phyloP scores from a whole-genome alignment of 768 basidiomycete genomes.

The Agrocybe pediades region DNA sequence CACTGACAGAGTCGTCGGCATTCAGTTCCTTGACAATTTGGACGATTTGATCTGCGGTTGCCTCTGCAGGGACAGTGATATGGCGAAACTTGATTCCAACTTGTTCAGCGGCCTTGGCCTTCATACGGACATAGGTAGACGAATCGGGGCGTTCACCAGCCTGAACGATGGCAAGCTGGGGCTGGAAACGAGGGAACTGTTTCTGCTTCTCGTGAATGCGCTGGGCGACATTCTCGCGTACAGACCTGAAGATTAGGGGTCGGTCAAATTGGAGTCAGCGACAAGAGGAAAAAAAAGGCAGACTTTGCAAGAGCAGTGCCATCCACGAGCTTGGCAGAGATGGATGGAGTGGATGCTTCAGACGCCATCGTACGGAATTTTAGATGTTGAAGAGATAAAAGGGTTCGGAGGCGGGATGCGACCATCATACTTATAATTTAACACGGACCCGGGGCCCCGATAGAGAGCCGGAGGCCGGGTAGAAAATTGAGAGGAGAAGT shows the following conservation, averaged over 20 bases:
- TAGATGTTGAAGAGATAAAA: slow-evolving; percentile 40
- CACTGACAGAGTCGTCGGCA: slow-evolving; percentile 76
- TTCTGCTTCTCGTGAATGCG: slow-evolving; percentile 66
- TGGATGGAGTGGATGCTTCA: slow-evolving; percentile 19
- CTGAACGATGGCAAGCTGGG: slow-evolving; percentile 90
- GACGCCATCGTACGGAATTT: slow-evolving; percentile 35
- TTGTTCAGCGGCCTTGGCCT: slow-evolving; percentile 92
- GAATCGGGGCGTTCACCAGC: slow-evolving; percentile 93
- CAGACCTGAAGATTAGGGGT: slow-evolving; percentile 51
- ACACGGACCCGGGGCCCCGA: slow-evolving; percentile 19
- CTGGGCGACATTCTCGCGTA: slow-evolving; percentile 75
- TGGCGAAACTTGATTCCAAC: slow-evolving; percentile 89
- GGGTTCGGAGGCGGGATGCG: slow-evolving; percentile 18
- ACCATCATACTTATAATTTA: slow-evolving; percentile 15
- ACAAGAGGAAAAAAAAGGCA: slow-evolving; percentile 19
- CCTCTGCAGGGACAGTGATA: slow-evolving; percentile 67
- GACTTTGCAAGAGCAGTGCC: slow-evolving; percentile 87
- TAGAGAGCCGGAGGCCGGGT: slow-evolving; percentile 11
- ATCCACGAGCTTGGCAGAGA: slow-evolving; percentile 65
- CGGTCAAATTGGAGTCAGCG: slow-evolving; percentile 14
- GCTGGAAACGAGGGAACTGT: slow-evolving; percentile 84
- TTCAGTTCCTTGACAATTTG: slow-evolving; percentile 81
- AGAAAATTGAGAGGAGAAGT: neutral
- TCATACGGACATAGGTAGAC: slow-evolving; percentile 94
- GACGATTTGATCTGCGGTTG: slow-evolving; percentile 76